Evolutionary conservation across 2,329 filamentous ascomycete genomes (phyloP), one percentile per base, ranked within the genome.

Genomic region (Verticillium longisporum): DNA sequence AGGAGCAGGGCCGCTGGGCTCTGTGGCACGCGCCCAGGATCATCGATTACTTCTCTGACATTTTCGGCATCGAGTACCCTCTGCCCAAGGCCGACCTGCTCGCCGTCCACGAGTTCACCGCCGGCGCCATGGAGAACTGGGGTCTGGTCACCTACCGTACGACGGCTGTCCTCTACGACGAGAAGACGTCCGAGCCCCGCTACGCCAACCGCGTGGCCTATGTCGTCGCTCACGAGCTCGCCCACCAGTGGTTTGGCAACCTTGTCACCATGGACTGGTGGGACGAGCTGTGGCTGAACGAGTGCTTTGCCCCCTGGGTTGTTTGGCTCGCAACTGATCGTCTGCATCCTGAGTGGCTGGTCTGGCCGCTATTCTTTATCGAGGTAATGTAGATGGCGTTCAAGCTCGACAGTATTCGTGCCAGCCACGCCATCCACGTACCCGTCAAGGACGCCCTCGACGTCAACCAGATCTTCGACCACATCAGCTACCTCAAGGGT

Each of bases 221-320:
- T 70, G 93, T 98, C 61, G 93, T 98, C 58, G 94, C 95, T n/a
- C 95, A 99, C 76, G 95, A 99, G 75, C 83, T 99, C 64, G 95
- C 93, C 61, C 92, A 97, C 72, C 92, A 96, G 77, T 97, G 93
- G 93, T 97, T 97, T 68, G 92, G 92, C 41, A 96, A 97, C 73
- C 83, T 97, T 11, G 92, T 96, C 54, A 97, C 93, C 6, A 97
- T 97, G 92, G 91, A 96, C 74, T 97, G 92, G 92, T 95, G 91
- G 91, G 91, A 89, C 71, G 90, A 96, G 77, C 83, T 95, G 50
- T 97, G 92, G 92, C 83, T 96, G 59, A 96, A 96, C 70, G 94
- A 98, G 76, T 93, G 93, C 13, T 99, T 99, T 72, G 95, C 95
- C 53, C 99, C 95, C 3, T 98, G 94, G 94, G 94, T 97, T 54